Evolutionary conservation across 352 stramenopile genomes (phyloP), one percentile per base, ranked within the genome.

Genomic region (Pythium apleroticum): DNA sequence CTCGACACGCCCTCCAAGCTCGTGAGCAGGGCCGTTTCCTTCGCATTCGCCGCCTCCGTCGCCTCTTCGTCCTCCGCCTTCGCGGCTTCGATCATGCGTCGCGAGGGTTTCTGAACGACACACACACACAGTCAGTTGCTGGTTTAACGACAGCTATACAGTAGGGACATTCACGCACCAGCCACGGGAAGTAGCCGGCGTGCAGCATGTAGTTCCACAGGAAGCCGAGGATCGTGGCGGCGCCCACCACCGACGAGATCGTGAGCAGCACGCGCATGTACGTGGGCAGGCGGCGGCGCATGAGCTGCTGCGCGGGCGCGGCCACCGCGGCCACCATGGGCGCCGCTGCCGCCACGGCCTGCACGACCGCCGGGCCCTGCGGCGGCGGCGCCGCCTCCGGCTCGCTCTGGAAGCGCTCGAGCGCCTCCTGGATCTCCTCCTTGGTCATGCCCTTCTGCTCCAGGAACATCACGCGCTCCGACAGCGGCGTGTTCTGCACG

Each of bases 371-470:
- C 3, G 48, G 39, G 11, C 10, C 57, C 20, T 60, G 68, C n/a
- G 63, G 56, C n/a, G 61, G 56, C 33, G 69, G 58, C 53, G 30
- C 24, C 49, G 15, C 24, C 24, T 65, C 57, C 20, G 62, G 62
- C 20, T 65, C 52, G 52, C n/a, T 66, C 57, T 71, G 64, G 52
- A 62, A 71, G 37, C 57, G 64, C 57, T 94, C 83, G 19, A 94
- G 88, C 20, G 85, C 77, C 64, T 89, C 76, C 61, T 92, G 84
- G 48, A 92, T 92, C 68, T 71, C 85, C 54, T 91, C 76, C 50
- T 90, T 89, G 12, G 76, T 89, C 78, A 94, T 77, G 4, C 85
- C 85, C 66, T 94, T 94, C 45, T 86, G 78, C 68, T 92, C 85
- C 30, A 94, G 66, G 63, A 94, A 94, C 12, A 73, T 80, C 57